Percentiles rank a stretch among this genome's conserved stretches.
Conservation (phyloP, 495 filamentous ascomycete genomes). For the Extremus antarcticus region DNA sequence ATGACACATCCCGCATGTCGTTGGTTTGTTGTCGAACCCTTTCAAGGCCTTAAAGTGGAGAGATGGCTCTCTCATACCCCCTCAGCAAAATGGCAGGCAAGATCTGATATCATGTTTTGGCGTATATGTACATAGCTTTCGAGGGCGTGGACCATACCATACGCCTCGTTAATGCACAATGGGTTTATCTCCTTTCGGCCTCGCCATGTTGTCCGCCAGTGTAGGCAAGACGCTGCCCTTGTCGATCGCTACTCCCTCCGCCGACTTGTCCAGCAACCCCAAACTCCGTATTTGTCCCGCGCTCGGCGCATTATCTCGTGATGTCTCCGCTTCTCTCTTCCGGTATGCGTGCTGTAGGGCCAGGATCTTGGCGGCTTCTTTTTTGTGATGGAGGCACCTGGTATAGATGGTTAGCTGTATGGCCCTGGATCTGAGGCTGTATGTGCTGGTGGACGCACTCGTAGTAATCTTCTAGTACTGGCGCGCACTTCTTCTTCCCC, state of each 20-base stretch:
- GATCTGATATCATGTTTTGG: no score
- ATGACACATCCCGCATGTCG: no score
- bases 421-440: neutral
- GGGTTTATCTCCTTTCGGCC: neutral
- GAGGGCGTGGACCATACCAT: neutral
- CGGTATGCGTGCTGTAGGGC: constrained; percentile 79
- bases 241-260: constrained; percentile 61
- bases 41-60: no score
- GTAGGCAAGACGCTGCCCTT: constrained; percentile 24
- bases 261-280: constrained; percentile 61
- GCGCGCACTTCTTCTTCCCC: constrained; percentile 81
- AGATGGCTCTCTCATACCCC: no score
- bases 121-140: neutral
- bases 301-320: constrained; percentile 62
- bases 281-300: constrained; percentile 74
- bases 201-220: constrained; percentile 4
- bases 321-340: constrained; percentile 61
- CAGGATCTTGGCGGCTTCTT: constrained; percentile 74
- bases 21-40: no score
- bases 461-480: constrained; percentile 91
- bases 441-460: constrained; percentile 48
- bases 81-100: no score
- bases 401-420: neutral
- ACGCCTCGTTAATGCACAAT: neutral
- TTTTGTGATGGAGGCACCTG: constrained; percentile 68